Base-by-base conservation (phyloP, 306 rosid species). In the Prinsepia uniflora region DNA sequence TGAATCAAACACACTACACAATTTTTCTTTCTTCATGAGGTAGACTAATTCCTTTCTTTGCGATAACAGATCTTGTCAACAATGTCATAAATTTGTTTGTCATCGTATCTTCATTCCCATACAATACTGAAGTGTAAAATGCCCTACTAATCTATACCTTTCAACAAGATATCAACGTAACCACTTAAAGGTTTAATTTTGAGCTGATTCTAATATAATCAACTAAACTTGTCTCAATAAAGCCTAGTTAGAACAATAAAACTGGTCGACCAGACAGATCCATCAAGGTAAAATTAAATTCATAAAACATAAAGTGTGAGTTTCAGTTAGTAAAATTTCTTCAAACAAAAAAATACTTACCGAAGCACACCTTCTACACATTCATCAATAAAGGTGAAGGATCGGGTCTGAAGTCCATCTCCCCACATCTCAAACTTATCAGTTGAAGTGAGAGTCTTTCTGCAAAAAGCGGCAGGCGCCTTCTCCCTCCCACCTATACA, bases 391-490 rank as follows among this genome's bases (percentile, higher is more conserved):
- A 91, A 94, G 78, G 99, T 94, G 84, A 94, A 94, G 48, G 99
- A 94, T 75, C 99, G 76, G 40, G 99, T 94, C 81, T 94, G 99
- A 47, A 84, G 83, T 72, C 99, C 99, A 84, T 94, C 99, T 64
- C 99, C 99, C 99, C 99, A 94, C 99, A 91, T 94, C 90, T 94
- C 99, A 81, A 94, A 94, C 73, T 81, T 89, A 54, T 89, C 96
- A 4, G 84, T 76, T 56, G 99, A 79, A 63, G 96, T 94, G 54
- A 84, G 62, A 1, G 96, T 60, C 87, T 94, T 94, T 11, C 97
- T 84, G 72, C 99, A 91, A 77, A 94, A 94, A 10, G 99, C 99
- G 79, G 99, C 99, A 75, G 99, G 97, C 71, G 99, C 99, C 79
- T 94, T 94, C 75, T 94, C 99, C 91, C 99, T 84, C 44, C 99